A percentile compares a stretch with the other conserved stretches of the same genome.
These are phyloP conservation scores for Ophiostoma angusticollis DNA, from an alignment of 2,329 filamentous ascomycete genomes.

Conservation along the genomic window DNA sequence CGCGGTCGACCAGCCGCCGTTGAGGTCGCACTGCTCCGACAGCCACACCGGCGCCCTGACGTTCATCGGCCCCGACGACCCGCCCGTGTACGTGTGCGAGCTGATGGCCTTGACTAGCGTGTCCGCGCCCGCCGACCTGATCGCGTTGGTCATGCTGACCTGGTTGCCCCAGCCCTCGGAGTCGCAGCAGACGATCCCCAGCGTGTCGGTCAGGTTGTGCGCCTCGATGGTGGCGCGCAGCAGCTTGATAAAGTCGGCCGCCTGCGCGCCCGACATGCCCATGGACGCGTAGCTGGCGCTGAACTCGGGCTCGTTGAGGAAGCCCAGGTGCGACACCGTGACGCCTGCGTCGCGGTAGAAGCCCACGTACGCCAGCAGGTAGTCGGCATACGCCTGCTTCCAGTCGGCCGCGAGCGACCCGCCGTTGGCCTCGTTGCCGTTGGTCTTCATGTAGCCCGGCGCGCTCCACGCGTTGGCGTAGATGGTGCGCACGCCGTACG, in stretches of 20 bases:
- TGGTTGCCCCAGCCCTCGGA: constrained; percentile 27
- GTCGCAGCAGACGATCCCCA: constrained; percentile 27
- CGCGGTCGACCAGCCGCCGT: constrained; percentile 28
- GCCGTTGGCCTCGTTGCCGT: constrained; percentile 22
- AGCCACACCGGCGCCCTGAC: constrained; percentile 35
- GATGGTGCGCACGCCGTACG: constrained; percentile 20
- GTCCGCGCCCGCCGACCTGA: constrained; percentile 22
- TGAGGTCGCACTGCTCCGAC: constrained; percentile 36
- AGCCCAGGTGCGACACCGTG: constrained; percentile 32
- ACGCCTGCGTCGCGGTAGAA: constrained; percentile 32
- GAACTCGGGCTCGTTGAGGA: constrained; percentile 34
- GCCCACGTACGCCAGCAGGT: constrained; percentile 33
- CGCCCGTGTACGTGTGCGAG: constrained; percentile 28
- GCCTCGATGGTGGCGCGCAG: constrained; percentile 28
- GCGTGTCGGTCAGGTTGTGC: constrained; percentile 16
- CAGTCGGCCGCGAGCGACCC: constrained; percentile 27
- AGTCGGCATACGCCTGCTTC: constrained; percentile 35
- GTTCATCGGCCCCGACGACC: constrained; percentile 26
- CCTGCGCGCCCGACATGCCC: constrained; percentile 64
- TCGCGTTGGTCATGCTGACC: constrained; percentile 23
- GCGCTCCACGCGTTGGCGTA: constrained; percentile 35
- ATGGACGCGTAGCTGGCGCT: constrained; percentile 31
- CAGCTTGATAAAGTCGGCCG: constrained; percentile 37
- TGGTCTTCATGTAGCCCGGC: constrained; percentile 35
- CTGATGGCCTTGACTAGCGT: constrained; percentile 24